Evolutionary conservation across 2,329 filamentous ascomycete genomes (phyloP).

Genomic region (Alternaria triticina): DNA sequence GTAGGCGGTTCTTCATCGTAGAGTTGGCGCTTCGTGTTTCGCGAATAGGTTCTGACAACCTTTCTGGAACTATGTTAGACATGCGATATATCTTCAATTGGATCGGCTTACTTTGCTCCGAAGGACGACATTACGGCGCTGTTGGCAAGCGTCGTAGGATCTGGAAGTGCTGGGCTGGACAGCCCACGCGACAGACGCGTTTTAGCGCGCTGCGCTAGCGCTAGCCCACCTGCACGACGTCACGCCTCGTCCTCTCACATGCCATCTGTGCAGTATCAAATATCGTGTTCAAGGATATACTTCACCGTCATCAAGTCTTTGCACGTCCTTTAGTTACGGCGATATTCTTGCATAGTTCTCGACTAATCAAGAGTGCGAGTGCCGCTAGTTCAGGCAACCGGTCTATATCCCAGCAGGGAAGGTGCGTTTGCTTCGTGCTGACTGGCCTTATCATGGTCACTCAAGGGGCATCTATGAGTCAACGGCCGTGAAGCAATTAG

Average conservation of each 20-base stretch:
- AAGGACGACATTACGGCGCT: conserved; percentile 30
- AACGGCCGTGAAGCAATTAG: neutral
- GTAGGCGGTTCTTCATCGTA: conserved; percentile 41
- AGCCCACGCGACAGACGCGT: conserved; percentile 31
- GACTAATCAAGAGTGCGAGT: neutral
- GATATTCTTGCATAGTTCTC: neutral
- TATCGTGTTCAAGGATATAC: neutral
- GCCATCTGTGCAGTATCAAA: neutral
- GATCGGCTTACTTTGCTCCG: conserved; percentile 29
- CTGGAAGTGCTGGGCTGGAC: conserved; percentile 7
- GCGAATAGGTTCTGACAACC: conserved; percentile 45
- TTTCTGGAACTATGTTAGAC: conserved; percentile 35
- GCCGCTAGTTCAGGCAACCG: conserved; percentile 1
- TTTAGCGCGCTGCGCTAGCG: conserved; percentile 31
- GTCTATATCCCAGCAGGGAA: conserved; percentile 11
- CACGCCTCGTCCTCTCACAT: conserved; percentile 9
- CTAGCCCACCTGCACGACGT: conserved; percentile 13
- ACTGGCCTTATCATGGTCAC: neutral
- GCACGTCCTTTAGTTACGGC: neutral
- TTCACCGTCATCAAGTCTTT: neutral
- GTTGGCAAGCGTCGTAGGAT: conserved; percentile 10
- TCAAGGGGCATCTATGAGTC: neutral
- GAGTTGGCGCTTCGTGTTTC: conserved; percentile 37
- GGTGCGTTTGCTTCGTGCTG: conserved; percentile 2
- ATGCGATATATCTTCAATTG: neutral